Conservation (phyloP, 2,329 filamentous ascomycete species). For the Aspergillus candidus region DNA sequence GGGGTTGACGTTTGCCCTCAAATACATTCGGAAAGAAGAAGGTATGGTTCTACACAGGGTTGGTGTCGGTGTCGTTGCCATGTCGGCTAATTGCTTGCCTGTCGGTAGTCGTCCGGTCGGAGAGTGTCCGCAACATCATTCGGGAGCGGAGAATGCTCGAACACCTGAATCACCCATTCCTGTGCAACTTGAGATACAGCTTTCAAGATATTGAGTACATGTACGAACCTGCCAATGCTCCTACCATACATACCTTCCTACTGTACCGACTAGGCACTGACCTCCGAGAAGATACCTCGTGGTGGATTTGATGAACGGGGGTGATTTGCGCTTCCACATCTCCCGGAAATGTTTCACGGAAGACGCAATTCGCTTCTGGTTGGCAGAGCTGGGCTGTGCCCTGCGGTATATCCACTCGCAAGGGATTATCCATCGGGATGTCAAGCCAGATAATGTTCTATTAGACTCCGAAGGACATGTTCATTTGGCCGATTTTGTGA, state of each 20-base stretch:
- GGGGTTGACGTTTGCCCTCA: constrained; percentile 85
- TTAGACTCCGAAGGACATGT: constrained; percentile 88
- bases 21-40: constrained; percentile 99
- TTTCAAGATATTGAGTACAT: constrained; percentile 99
- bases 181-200: constrained; percentile 97
- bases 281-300: constrained; percentile 66
- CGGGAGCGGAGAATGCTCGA: constrained; percentile 96
- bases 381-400: constrained; percentile 87
- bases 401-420: constrained; percentile 79
- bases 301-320: constrained; percentile 95
- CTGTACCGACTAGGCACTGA: constrained; percentile 16
- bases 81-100: constrained; percentile 20
- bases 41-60: constrained; percentile 38
- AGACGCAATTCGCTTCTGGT: constrained; percentile 95
- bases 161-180: constrained; percentile 94
- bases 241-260: not conserved
- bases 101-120: constrained; percentile 78
- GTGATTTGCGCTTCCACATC: constrained; percentile 94
- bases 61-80: constrained; percentile 1
- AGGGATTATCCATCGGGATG: constrained; percentile 82
- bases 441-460: constrained; percentile 88
- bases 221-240: constrained; percentile 47
- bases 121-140: constrained; percentile 97
- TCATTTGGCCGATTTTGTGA: constrained; percentile 93
- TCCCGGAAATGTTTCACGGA: constrained; percentile 97